These are phyloP conservation scores for Echites panduratus DNA, from an alignment of 257 asterid genomes.

Conservation along the genomic window DNA sequence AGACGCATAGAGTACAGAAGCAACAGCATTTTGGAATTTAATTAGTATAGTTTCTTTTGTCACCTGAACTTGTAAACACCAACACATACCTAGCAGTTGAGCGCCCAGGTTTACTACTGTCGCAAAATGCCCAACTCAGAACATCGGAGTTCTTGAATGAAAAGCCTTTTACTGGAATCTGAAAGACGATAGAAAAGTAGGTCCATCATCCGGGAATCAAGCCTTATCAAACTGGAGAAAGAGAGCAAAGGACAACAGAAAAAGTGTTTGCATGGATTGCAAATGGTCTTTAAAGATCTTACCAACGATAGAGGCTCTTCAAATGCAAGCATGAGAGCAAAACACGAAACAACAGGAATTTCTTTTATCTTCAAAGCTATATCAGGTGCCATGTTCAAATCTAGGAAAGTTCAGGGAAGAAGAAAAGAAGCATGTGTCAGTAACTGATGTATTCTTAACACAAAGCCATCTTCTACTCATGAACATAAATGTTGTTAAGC, in stretches of 20 bases:
- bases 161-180: constrained; percentile 69
- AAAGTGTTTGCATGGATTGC: background rate
- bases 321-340: constrained; percentile 86
- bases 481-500: background rate
- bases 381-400: constrained; percentile 42
- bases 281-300: constrained; percentile 18
- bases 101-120: constrained; percentile 88
- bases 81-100: constrained; percentile 43
- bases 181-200: constrained; percentile 23
- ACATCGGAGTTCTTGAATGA: constrained; percentile 65
- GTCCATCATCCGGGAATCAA: constrained; percentile 10
- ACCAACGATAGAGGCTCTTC: constrained; percentile 66
- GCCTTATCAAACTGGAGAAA: background rate
- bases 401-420: constrained; percentile 31
- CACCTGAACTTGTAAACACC: constrained; percentile 3
- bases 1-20: background rate
- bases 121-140: constrained; percentile 71
- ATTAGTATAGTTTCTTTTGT: background rate
- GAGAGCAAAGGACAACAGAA: background rate
- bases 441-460: background rate
- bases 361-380: constrained; percentile 48
- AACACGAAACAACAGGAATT: constrained; percentile 58
- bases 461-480: background rate
- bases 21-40: background rate
- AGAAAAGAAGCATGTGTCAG: background rate